Evolutionary conservation across 768 basidiomycete species (phyloP), one percentile per base, ranked within the genome.

Genomic region (Boletellus sp.): DNA sequence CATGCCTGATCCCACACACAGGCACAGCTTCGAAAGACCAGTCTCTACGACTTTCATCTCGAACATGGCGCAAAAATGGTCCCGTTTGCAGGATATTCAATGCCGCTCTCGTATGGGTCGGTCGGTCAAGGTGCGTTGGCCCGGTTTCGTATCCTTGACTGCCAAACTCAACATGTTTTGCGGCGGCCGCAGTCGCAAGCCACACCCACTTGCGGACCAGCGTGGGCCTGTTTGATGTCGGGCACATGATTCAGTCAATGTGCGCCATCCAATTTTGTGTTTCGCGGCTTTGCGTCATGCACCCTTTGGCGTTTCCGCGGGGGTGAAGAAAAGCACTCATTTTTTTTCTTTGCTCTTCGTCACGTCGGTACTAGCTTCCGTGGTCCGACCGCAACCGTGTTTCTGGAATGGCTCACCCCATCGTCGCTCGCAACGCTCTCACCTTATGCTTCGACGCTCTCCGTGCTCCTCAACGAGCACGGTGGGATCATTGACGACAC

Each of bases 401-500:
- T 98, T 73, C 79, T 98, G 37, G 85, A 90, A 73, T 87, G 85
- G 78, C 76, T 99, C 34, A 91, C 90, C 0, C 96, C 95, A 0
- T 91, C 93, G 0, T 87, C 89, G 6, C 74, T 94, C 10, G 66
- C 75, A 3, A 62, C 80, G 7, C 78, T 94, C n/a, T 57, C 73
- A 11, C 79, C 85, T 1, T 93, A 85, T 63, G 70, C 81, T 2
- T 92, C 92, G 0, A 92, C 93, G 0, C 81, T 99, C 13, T 92
- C 90, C 0, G 89, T 96, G 6, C 72, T 97, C 3, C 76, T 98
- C 44, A 97, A 96, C 68, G 83, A 89, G 45, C 63, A 75, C 1
- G 95, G 96, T 2, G 96, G 96, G 8, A 97, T 98, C 57, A 89
- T 99, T 47, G 95, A 99, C 70, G 96, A 99, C 66, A 88, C 87